Conservation (phyloP, 2,329 filamentous ascomycete species). For the Exutisphaerella laricina region DNA sequence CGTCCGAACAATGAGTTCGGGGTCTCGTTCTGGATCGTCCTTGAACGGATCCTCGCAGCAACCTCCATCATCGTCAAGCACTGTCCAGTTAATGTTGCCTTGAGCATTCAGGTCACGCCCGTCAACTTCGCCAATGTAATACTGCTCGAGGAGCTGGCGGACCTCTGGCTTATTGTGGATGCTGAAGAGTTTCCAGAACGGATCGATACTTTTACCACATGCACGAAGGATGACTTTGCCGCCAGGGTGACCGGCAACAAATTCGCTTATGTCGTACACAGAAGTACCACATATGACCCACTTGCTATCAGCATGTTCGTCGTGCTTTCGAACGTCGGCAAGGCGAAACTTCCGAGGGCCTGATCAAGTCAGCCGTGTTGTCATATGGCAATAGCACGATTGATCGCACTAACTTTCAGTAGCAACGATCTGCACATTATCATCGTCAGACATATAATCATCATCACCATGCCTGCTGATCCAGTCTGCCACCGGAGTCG, state of each 20-base stretch:
- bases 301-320: slow-evolving; percentile 44
- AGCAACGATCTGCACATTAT: no score
- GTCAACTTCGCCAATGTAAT: slow-evolving; percentile 58
- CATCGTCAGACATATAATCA: slow-evolving; percentile 2
- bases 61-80: slow-evolving; percentile 28
- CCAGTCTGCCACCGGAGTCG: slow-evolving; percentile 17
- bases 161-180: slow-evolving; percentile 64
- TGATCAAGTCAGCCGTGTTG: no score
- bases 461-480: slow-evolving; percentile 8
- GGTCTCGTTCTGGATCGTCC: slow-evolving; percentile 50
- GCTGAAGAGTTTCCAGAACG: slow-evolving; percentile 65
- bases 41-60: slow-evolving; percentile 57
- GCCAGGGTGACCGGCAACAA: slow-evolving; percentile 60
- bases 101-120: slow-evolving; percentile 54
- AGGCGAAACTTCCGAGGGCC: slow-evolving; percentile 17
- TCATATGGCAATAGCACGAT: not conserved
- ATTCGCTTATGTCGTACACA: slow-evolving; percentile 67
- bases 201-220: slow-evolving; percentile 59
- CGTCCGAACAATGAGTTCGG: slow-evolving; percentile 48
- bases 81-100: slow-evolving; percentile 32
- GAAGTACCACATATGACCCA: slow-evolving; percentile 61
- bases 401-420: slow-evolving; percentile 3
- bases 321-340: slow-evolving; percentile 32
- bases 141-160: slow-evolving; percentile 57
- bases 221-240: slow-evolving; percentile 63